A percentile compares a stretch with the other conserved stretches of the same genome.
Conservation (phyloP, 2,329 filamentous ascomycete species). For the Stachybotrys echinatus region DNA sequence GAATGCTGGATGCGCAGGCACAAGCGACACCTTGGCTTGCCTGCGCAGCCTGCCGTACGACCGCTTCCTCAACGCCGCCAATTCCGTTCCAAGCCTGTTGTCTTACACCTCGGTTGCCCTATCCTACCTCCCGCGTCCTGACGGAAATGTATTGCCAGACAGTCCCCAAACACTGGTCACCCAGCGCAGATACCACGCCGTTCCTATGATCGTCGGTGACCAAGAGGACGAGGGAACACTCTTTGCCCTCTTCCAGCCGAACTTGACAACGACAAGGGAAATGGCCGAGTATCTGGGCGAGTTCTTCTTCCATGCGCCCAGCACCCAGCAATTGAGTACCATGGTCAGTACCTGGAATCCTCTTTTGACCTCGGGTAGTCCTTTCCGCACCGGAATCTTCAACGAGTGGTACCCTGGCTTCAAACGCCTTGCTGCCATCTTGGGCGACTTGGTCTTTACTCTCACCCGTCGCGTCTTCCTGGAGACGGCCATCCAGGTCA, state of each 20-base stretch:
- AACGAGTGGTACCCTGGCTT: conserved; percentile 73
- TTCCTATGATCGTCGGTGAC: conserved; percentile 58
- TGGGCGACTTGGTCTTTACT: conserved; percentile 73
- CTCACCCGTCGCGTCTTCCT: conserved; percentile 65
- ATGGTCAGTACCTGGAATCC: conserved; percentile 60
- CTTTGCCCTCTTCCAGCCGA: conserved; percentile 64
- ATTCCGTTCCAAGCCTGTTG: conserved; percentile 64
- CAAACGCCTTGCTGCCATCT: conserved; percentile 69
- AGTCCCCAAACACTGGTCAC: conserved; percentile 56
- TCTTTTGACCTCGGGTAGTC: conserved; percentile 54
- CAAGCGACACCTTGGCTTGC: conserved; percentile 56
- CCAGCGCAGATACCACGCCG: conserved; percentile 42
- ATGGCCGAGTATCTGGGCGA: conserved; percentile 56
- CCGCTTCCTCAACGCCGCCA: conserved; percentile 59
- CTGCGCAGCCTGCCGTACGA: conserved; percentile 57
- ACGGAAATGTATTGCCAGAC: conserved; percentile 55
- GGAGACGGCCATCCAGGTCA: conserved; percentile 31
- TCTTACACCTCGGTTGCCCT: conserved; percentile 65
- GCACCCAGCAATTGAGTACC: conserved; percentile 40
- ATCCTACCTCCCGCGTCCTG: conserved; percentile 70
- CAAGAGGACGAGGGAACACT: conserved; percentile 79
- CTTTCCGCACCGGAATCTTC: conserved; percentile 63
- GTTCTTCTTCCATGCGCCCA: conserved; percentile 56
- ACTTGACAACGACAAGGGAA: conserved; percentile 56
- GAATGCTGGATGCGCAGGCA: conserved; percentile 54